Evolutionary conservation across 176 grass and related monocot genomes (phyloP), one percentile per base, ranked within the genome.

Genomic region (Puccinellia tenuiflora): DNA sequence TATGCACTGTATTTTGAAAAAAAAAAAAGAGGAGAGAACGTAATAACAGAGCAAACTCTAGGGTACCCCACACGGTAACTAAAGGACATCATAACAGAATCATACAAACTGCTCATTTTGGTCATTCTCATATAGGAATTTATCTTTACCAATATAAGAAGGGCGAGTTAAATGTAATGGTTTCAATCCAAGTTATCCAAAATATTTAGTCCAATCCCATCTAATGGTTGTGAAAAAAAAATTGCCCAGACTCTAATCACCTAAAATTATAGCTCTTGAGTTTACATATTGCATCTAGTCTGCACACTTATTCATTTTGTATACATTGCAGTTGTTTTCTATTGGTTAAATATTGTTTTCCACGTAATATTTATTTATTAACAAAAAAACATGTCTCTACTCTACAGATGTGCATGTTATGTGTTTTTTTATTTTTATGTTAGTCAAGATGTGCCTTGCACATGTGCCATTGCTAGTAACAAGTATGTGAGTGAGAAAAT

Each of bases 21-120:
- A 39, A 31, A 33, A 42, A 42, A 26, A 39, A 31, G 26, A 42
- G 34, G n/a, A 18, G 15, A 71, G 12, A 62, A 25, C 52, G 52
- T 40, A 81, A 76, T 83, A 84, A 86, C 5, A 2, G 21, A 25
- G 75, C 31, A 33, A 33, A 63, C 20, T 69, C 68, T 76, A 85
- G 9, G 22, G 43, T 76, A 35, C 20, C 14, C 25, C 10, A 74
- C 26, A 25, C 52, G 47, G 20, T 72, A 61, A 85, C 38, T 59
- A 61, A 68, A 47, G 21, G 29, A 13, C 47, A 81, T 72, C 11
- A 38, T 54, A 78, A 82, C 30, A 16, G 62, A 68, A 54, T 71
- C 53, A 22, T 48, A 40, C 20, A 75, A 74, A 67, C 24, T 68
- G 45, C 24, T 59, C 43, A 8, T 83, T 5, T 60, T 34, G 26